phyloP scores from a whole-genome alignment of 1,139 yeast genomes.

The Diutina siamensis region DNA sequence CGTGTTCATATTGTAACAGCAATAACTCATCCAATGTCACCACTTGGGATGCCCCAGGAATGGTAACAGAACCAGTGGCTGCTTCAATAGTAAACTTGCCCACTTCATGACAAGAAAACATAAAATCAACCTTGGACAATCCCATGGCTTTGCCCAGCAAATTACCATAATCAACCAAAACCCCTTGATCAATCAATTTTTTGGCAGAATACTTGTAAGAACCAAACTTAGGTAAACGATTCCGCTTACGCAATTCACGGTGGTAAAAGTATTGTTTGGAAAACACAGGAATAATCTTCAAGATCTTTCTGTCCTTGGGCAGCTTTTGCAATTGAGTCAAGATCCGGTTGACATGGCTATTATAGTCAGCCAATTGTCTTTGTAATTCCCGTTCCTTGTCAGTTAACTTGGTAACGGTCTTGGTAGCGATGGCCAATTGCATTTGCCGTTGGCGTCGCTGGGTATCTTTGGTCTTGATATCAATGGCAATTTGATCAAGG shows the following conservation, averaged over 20 bases:
- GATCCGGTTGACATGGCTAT: conserved; percentile 55
- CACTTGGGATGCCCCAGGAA: conserved; percentile 41
- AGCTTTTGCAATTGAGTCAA: conserved; percentile 50
- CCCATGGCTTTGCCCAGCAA: conserved; percentile 18
- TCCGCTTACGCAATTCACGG: conserved; percentile 55
- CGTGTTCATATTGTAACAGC: conserved; percentile 53
- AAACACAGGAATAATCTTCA: conserved; percentile 49
- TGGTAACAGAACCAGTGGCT: conserved; percentile 30
- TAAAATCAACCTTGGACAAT: conserved; percentile 59
- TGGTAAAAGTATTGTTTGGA: conserved; percentile 74
- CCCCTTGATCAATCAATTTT: conserved; percentile 62
- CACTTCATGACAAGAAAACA: conserved; percentile 65
- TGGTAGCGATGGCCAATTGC: conserved; percentile 50
- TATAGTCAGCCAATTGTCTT: conserved; percentile 54
- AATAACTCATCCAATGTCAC: conserved; percentile 60
- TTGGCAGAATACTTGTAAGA: conserved; percentile 75
- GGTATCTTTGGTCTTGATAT: conserved; percentile 68
- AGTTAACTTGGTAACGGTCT: conserved; percentile 46
- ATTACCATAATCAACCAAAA: conserved; percentile 44
- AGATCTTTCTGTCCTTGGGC: conserved; percentile 40
- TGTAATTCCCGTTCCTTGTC: conserved; percentile 54
- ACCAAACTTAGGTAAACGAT: conserved; percentile 67
- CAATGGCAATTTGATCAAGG: conserved; percentile 73
- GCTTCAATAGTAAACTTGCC: conserved; percentile 67
- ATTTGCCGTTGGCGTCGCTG: conserved; percentile 51